phyloP scores from a whole-genome alignment of 2,329 filamentous ascomycete genomes.

The Botryotinia globosa region DNA sequence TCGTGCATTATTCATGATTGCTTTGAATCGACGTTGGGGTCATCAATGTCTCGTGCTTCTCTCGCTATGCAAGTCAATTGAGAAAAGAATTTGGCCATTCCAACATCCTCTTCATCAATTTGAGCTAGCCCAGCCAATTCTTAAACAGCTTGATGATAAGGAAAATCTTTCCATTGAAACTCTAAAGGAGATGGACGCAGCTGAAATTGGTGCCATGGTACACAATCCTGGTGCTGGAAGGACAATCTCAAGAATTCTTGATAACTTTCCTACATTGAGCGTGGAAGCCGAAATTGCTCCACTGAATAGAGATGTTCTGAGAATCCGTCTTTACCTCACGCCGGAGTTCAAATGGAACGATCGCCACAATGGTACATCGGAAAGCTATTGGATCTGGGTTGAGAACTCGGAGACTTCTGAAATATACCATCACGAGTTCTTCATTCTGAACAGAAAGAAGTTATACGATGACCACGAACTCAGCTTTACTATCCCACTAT shows the following conservation, averaged over 20 bases:
- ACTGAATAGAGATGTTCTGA: slow-evolving; percentile 86
- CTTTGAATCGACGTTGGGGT: slow-evolving; percentile 91
- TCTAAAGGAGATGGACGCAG: slow-evolving; percentile 87
- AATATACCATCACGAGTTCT: slow-evolving; percentile 97
- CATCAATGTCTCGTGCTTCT: slow-evolving; percentile 90
- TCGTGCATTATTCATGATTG: slow-evolving; percentile 94
- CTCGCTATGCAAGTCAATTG: slow-evolving; percentile 93
- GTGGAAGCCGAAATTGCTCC: slow-evolving; percentile 95
- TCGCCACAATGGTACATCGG: slow-evolving; percentile 85
- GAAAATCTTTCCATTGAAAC: slow-evolving; percentile 73
- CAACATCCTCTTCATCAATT: slow-evolving; percentile 96
- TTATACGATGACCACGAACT: slow-evolving; percentile 95
- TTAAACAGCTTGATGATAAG: slow-evolving; percentile 83
- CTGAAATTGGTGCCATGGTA: slow-evolving; percentile 86
- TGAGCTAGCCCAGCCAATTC: slow-evolving; percentile 77
- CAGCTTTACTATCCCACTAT: slow-evolving; percentile 93
- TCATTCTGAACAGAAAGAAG: slow-evolving; percentile 87
- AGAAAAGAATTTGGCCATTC: slow-evolving; percentile 92
- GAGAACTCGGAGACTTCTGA: slow-evolving; percentile 97
- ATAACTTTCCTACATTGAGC: slow-evolving; percentile 87
- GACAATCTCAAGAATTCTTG: slow-evolving; percentile 75
- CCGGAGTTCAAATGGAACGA: slow-evolving; percentile 96
- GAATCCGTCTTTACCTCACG: slow-evolving; percentile 82
- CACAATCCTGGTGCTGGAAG: slow-evolving; percentile 86
- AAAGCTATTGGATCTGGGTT: slow-evolving; percentile 98